Evolutionary conservation across 148 eudicot species (phyloP), one percentile per base, ranked within the genome.

Genomic region (Pouteria glomerata): DNA sequence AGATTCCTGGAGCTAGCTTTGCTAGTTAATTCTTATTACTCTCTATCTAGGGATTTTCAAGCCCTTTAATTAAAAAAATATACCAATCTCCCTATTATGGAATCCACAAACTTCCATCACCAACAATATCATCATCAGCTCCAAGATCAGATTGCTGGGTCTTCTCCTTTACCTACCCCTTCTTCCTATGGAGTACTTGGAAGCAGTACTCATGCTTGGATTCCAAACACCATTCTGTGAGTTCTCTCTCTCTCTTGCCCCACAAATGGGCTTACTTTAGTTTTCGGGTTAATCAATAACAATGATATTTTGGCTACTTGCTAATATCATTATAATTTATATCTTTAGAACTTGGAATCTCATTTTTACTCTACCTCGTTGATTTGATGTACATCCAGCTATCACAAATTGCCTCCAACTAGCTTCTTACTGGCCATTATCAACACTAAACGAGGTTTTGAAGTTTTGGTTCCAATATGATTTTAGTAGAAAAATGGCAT

Each of bases 21-120:
- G 52, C 31, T 66, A 48, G 42, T 70, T 68, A 63, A 73, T 56
- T 73, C 59, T 69, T 62, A 55, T 59, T 53, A 29, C 70, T 73
- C 52, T n/a, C n/a, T n/a, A 70, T 78, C 82, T 82, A 73, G 86
- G 86, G 89, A 85, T 85, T 85, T 80, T 78, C 84, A 80, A 82
- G 78, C 26, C 68, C 63, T 41, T 75, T 75, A 63, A 50, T 51
- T 72, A 65, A 26, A 57, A 58, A 63, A 44, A 51, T 51, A 52
- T 66, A 29, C 37, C 33, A 58, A n/a, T n/a, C n/a, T n/a, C n/a
- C 42, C 50, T 19, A 61, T 73, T 51, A 90, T 91, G 97, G 93
- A 91, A 62, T 84, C 89, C 81, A 74, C 82, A 87, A 81, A 84
- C 64, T 68, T 74, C 74, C 84, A 87, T 74, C 79, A 82, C 51